A percentile compares a stretch with the other conserved stretches of the same genome.
Evolutionary conservation across 257 asterid species (phyloP).

Genomic region (Gentiana macrophylla): DNA sequence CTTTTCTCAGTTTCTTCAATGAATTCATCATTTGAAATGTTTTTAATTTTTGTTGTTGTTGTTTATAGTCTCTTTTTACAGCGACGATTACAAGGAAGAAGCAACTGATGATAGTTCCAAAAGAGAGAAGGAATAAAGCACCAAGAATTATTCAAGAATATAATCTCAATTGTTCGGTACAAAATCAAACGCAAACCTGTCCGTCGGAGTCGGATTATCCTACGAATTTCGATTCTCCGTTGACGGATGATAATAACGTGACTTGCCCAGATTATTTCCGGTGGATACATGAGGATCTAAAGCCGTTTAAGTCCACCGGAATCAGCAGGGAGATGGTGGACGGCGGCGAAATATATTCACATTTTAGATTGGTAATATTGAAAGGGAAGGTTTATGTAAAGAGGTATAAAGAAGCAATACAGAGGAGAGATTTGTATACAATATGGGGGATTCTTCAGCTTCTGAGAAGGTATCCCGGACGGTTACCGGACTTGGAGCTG

Average conservation of each 20-base stretch:
- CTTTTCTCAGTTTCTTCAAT: neutral
- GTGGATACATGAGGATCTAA: conserved; percentile 62
- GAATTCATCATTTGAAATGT: too few relatives aligned
- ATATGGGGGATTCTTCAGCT: conserved; percentile 77
- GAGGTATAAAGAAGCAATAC: conserved; percentile 33
- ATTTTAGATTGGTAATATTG: conserved; percentile 48
- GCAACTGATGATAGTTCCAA: neutral
- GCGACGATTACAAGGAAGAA: too few relatives aligned
- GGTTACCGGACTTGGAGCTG: conserved; percentile 60
- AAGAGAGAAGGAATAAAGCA: neutral
- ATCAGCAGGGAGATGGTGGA: conserved; percentile 48
- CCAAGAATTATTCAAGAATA: too few relatives aligned
- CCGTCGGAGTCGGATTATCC: conserved; percentile 55
- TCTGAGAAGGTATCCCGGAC: conserved; percentile 58
- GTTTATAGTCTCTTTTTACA: too few relatives aligned
- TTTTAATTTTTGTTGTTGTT: too few relatives aligned
- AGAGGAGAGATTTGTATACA: conserved; percentile 53
- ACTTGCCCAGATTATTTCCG: conserved; percentile 65
- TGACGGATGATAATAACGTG: neutral
- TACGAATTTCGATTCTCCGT: conserved; percentile 16
- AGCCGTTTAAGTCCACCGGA: conserved; percentile 63
- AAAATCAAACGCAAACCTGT: conserved; percentile 31
- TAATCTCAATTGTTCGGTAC: conserved; percentile 46
- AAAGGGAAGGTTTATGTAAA: conserved; percentile 57
- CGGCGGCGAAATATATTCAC: conserved; percentile 41